Evolutionary conservation across 1,139 yeast species (phyloP), one percentile per base, ranked within the genome.

Genomic region (Suhomyces coccinellae): DNA sequence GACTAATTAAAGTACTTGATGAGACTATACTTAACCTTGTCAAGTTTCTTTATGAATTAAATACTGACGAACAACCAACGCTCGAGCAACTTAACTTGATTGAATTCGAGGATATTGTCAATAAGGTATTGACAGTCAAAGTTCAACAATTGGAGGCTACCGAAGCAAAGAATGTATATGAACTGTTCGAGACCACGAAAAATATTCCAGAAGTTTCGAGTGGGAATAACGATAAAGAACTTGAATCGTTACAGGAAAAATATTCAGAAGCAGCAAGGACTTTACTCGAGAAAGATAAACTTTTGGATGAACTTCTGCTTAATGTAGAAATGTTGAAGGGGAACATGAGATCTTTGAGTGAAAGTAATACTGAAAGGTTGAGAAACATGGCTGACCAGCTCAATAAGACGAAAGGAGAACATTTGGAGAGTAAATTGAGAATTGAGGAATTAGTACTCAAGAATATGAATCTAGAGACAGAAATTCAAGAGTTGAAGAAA

Each of bases 301-400:
- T 57, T 14, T 61, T 78, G 16, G 61, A 60, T n/a, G 73, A 63
- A 28, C 56, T 69, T 13, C 67, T 69, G 31, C 65, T 77, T 48
- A 78, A 75, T 47, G 61, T 77, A 9, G 66, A 67, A 9, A 58
- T 74, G 12, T 56, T 76, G 36, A 75, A 73, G 49, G 66, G 68
- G 17, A 75, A 72, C 53, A 65, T 80, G 61, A 58, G 53, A 9
- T 63, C 72, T 12, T 56, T 67, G 13, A 63, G 65, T 45, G 58
- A 61, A 11, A 66, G 63, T 20, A 68, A 67, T 36, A 59, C 54
- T n/a, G 61, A 56, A 28, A 60, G 67, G 28, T 46, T 59, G 22
- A 53, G 61, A 24, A 41, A 55, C 7, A 46, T 74, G 22, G 56
- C 58, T 14, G 14, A 45, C 2, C 61, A 63, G 33, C 49, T 73